Evolutionary conservation across 495 filamentous ascomycete species (phyloP).

Genomic region (Talaromyces stipitatus): DNA sequence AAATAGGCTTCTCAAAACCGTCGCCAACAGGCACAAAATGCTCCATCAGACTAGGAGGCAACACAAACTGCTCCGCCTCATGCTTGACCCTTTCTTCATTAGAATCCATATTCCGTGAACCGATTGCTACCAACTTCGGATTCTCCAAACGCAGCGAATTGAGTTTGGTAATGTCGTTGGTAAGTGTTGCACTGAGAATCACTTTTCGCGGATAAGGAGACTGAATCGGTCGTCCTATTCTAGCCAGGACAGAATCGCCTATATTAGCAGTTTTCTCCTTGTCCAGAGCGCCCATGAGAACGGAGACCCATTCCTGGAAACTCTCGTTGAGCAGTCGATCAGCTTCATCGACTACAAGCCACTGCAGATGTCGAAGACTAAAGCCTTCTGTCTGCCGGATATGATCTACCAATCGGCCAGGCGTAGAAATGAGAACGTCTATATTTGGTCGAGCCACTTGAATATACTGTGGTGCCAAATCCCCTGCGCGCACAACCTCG

Average conservation of each 20-base stretch:
- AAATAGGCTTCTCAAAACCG: conserved; percentile 74
- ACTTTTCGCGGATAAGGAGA: conserved; percentile 56
- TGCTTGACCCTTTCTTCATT: conserved; percentile 19
- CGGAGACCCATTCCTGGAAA: conserved; percentile 84
- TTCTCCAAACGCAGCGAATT: conserved; percentile 62
- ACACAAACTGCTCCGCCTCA: conserved; percentile 37
- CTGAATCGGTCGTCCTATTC: conserved; percentile 28
- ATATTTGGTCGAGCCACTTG: conserved; percentile 58
- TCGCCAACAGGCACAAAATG: conserved; percentile 67
- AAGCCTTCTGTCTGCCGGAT: conserved; percentile 77
- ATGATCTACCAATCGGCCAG: conserved; percentile 88
- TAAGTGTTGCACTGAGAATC: conserved; percentile 90
- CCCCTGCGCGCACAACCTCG: conserved; percentile 29
- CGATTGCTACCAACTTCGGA: conserved; percentile 71
- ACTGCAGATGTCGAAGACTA: conserved; percentile 62
- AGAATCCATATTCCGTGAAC: conserved; percentile 33
- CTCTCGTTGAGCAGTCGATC: conserved; percentile 85
- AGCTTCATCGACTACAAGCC: conserved; percentile 90
- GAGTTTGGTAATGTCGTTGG: conserved; percentile 73
- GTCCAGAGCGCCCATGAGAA: conserved; percentile 59
- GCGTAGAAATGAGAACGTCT: conserved; percentile 87
- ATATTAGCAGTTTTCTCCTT: conserved; percentile 37
- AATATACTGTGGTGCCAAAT: conserved; percentile 52
- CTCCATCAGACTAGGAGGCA: conserved; percentile 67
- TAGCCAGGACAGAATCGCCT: conserved; percentile 35